Evolutionary conservation across 768 basidiomycete genomes (phyloP).

Genomic region (Zangia roseola): DNA sequence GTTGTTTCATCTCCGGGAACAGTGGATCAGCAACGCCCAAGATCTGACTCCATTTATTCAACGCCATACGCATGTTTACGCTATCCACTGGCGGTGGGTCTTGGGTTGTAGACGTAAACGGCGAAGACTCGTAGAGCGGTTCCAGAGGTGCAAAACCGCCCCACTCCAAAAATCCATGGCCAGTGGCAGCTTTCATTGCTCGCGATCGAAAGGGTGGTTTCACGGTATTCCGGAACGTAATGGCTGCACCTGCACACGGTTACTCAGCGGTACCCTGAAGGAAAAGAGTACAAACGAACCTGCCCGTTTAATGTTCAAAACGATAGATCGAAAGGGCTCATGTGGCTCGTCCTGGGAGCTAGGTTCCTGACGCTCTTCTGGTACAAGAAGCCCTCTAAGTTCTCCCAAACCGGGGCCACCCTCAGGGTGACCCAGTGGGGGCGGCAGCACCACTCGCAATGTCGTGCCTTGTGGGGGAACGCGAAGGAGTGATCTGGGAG

Average conservation of each 20-base stretch:
- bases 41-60: conserved; percentile 37
- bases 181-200: conserved; percentile 28
- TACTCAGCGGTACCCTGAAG: background rate
- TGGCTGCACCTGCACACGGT: conserved; percentile 11
- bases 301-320: conserved; percentile 22
- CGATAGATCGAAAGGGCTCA: conserved; percentile 9
- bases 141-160: conserved; percentile 30
- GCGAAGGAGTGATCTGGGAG: conserved; percentile 39
- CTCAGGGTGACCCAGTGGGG: conserved; percentile 15
- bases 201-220: conserved; percentile 31
- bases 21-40: conserved; percentile 30
- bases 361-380: conserved; percentile 5
- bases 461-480: conserved; percentile 33
- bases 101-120: conserved; percentile 18
- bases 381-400: conserved; percentile 27
- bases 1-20: conserved; percentile 29
- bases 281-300: conserved; percentile 17
- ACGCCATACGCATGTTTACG: conserved; percentile 29
- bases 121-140: conserved; percentile 30
- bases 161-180: conserved; percentile 33
- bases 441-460: conserved; percentile 32
- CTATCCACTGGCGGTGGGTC: conserved; percentile 18
- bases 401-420: conserved; percentile 37
- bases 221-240: conserved; percentile 20
- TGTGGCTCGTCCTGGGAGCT: conserved; percentile 2